phyloP scores from a whole-genome alignment of 140 eudicot genomes.

The Erigeron philadelphicus region DNA sequence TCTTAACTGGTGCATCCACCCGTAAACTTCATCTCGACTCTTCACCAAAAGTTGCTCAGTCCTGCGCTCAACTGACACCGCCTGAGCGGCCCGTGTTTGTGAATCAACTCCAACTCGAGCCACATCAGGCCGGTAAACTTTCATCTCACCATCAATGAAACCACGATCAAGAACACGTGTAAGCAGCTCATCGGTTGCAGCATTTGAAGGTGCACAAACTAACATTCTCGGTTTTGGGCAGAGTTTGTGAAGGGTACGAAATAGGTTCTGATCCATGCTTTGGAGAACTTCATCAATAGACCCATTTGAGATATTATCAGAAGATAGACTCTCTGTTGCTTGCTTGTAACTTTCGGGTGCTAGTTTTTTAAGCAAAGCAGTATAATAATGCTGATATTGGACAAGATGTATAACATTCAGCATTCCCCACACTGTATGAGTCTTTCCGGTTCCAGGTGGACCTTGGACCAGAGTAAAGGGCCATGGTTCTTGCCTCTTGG shows the following conservation, averaged over 20 bases:
- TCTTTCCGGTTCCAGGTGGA: slow-evolving; percentile 97
- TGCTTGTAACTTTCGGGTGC: slow-evolving; percentile 99
- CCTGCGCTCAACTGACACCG: slow-evolving; percentile 95
- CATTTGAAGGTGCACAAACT: slow-evolving; percentile 97
- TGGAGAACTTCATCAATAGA: slow-evolving; percentile 95
- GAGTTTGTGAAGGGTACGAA: slow-evolving; percentile 89
- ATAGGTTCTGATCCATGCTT: slow-evolving; percentile 90
- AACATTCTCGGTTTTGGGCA: slow-evolving; percentile 99
- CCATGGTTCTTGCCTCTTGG: slow-evolving; percentile 94
- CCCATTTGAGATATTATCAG: slow-evolving; percentile 60
- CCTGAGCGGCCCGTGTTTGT: slow-evolving; percentile 95
- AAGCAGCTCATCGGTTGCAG: slow-evolving; percentile 96
- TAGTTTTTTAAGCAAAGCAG: slow-evolving; percentile 86
- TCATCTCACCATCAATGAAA: slow-evolving; percentile 97
- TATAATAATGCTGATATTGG: slow-evolving; percentile 91
- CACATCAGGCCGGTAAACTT: slow-evolving; percentile 88
- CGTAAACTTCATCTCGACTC: slow-evolving; percentile 69
- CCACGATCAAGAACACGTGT: slow-evolving; percentile 99
- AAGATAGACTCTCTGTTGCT: slow-evolving; percentile 46
- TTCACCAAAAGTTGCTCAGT: slow-evolving; percentile 77
- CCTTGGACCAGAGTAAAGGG: slow-evolving; percentile 97
- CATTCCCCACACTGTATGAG: slow-evolving; percentile 99
- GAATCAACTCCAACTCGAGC: slow-evolving; percentile 99
- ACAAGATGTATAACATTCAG: slow-evolving; percentile 94
- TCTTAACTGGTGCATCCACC: slow-evolving; percentile 80